Conservation (phyloP, 2,329 filamentous ascomycete genomes). For the Pyricularia grisea region DNA sequence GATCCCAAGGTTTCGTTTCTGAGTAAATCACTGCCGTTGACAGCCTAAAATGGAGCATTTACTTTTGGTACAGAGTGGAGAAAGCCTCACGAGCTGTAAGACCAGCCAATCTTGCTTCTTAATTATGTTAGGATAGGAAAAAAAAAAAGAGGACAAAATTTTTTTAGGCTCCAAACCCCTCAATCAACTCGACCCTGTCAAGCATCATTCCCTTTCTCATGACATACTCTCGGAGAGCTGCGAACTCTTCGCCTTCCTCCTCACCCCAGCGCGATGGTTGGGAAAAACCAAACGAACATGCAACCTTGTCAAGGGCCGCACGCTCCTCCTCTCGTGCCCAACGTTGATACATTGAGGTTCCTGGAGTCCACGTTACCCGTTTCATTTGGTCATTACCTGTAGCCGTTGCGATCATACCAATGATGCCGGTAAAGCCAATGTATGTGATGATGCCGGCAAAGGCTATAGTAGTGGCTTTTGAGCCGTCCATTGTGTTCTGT, state of each 20-base stretch:
- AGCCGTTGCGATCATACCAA: constrained; percentile 75
- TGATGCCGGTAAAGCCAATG: constrained; percentile 66
- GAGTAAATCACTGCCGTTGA: not conserved
- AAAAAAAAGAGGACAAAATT: not conserved
- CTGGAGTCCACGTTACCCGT: constrained; percentile 80
- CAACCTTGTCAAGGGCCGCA: constrained; percentile 75
- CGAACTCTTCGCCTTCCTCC: constrained; percentile 87
- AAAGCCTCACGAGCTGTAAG: not conserved
- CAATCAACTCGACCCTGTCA: constrained; percentile 83
- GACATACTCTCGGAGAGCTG: constrained; percentile 73
- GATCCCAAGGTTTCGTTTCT: not conserved
- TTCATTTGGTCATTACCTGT: constrained; percentile 94
- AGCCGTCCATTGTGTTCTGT: constrained; percentile 69
- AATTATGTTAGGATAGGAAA: not conserved
- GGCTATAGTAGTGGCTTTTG: constrained; percentile 65
- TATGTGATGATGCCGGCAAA: constrained; percentile 80
- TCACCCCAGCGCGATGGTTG: constrained; percentile 73
- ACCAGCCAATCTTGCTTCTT: not conserved
- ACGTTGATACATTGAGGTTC: constrained; percentile 68
- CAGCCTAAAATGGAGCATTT: not conserved
- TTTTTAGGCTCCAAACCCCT: constrained; percentile 57
- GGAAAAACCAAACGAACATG: constrained; percentile 85
- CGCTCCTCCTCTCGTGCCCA: constrained; percentile 90
- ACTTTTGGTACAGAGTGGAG: not conserved
- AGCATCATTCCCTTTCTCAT: constrained; percentile 80